Percentiles rank a stretch among this genome's conserved stretches.
These are phyloP conservation scores for Calonectria montana DNA, from an alignment of 2,329 filamentous ascomycete species.

Conservation along the genomic window DNA sequence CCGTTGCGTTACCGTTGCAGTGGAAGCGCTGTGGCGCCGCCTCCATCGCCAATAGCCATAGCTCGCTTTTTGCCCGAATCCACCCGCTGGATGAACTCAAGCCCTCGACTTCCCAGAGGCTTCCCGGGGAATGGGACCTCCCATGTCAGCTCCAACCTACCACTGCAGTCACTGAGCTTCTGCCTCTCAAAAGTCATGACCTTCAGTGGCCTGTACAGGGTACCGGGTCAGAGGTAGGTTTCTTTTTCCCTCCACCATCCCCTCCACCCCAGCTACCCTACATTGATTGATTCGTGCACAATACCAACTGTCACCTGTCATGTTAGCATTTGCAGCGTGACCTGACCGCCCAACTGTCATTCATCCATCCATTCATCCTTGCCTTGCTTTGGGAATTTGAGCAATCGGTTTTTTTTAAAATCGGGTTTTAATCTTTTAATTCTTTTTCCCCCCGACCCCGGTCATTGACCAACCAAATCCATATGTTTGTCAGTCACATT, in stretches of 20 bases:
- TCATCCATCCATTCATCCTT: background rate
- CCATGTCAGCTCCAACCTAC: background rate
- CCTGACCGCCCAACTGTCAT: background rate
- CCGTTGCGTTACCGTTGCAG: constrained; percentile 19
- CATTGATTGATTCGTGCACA: constrained; percentile 6
- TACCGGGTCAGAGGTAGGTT: constrained; percentile 5
- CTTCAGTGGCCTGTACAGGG: background rate
- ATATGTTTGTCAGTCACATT: background rate
- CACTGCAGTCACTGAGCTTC: background rate
- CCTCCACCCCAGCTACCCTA: background rate
- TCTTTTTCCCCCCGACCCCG: background rate
- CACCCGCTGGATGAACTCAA: constrained; percentile 13
- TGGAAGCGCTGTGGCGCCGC: constrained; percentile 4
- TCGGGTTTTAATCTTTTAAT: background rate
- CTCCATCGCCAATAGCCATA: background rate
- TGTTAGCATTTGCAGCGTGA: background rate
- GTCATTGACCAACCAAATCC: constrained; percentile 4
- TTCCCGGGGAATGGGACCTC: background rate
- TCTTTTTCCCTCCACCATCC: constrained; percentile 15
- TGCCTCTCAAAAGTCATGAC: background rate
- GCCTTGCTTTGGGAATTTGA: background rate
- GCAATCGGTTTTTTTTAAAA: background rate
- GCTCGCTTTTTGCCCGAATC: constrained; percentile 10
- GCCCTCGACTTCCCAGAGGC: background rate
- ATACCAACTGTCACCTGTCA: constrained; percentile 1